These are phyloP conservation scores for Vigna trinervia DNA, from an alignment of 306 rosid species.

Conservation along the genomic window DNA sequence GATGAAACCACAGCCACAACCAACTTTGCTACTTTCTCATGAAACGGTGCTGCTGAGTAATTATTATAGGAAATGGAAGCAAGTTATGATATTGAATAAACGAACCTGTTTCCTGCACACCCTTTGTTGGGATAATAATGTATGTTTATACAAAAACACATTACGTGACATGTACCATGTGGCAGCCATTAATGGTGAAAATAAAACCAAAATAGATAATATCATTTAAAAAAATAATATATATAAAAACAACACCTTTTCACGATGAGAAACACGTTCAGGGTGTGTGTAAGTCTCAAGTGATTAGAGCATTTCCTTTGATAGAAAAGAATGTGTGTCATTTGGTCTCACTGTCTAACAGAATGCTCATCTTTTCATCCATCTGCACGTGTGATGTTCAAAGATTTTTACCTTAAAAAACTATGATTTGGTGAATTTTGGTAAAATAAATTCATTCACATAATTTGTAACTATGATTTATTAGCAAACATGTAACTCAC, in stretches of 20 bases:
- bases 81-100: neutral
- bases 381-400: neutral
- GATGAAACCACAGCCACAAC: neutral
- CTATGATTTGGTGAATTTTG: constrained; percentile 5
- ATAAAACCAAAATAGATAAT: neutral
- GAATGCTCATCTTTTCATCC: constrained; percentile 5
- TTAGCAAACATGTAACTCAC: neutral
- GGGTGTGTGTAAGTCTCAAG: neutral
- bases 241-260: neutral
- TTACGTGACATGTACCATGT: constrained; percentile 35
- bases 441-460: neutral
- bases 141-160: constrained; percentile 17
- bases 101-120: constrained; percentile 20
- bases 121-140: constrained; percentile 11
- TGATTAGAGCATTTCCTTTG: neutral
- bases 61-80: constrained; percentile 4
- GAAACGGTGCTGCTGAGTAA: constrained; percentile 28
- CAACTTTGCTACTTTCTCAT: neutral
- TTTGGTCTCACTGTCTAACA: constrained; percentile 18
- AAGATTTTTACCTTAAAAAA: neutral
- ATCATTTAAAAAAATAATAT: neutral
- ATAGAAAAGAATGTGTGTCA: constrained; percentile 47
- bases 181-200: constrained; percentile 21
- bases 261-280: neutral
- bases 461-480: neutral